phyloP scores from a whole-genome alignment of 2,329 filamentous ascomycete species.

The Apiospora hydei region DNA sequence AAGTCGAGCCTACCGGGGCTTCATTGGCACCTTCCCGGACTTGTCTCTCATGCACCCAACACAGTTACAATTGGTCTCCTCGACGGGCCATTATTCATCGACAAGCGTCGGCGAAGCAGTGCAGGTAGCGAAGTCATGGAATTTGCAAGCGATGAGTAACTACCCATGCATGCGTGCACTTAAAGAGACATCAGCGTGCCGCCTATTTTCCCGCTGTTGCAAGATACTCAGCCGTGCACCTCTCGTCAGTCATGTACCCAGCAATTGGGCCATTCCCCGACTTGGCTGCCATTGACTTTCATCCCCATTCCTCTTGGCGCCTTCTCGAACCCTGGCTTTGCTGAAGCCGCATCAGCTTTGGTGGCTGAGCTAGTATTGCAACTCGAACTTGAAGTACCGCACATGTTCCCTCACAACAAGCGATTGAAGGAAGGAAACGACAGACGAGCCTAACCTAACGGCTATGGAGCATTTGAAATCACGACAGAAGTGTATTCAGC shows the following conservation, averaged over 20 bases:
- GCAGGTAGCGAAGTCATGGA: background rate
- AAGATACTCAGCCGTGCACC: background rate
- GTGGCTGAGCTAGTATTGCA: background rate
- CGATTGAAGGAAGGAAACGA: background rate
- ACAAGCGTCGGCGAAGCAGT: background rate
- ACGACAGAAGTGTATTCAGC: background rate
- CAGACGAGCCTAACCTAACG: background rate
- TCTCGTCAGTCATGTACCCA: background rate
- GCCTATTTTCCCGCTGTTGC: background rate
- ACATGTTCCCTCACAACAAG: background rate
- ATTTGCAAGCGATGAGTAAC: background rate
- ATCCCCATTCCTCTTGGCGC: background rate
- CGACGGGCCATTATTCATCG: background rate
- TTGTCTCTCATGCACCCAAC: background rate
- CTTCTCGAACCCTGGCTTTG: background rate
- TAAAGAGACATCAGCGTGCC: background rate
- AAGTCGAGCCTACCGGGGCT: background rate
- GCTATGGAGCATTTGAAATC: background rate
- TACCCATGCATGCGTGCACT: slow-evolving; percentile 12
- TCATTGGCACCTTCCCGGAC: background rate
- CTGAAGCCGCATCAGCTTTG: background rate
- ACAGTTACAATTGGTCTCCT: background rate
- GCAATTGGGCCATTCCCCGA: background rate
- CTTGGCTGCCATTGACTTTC: slow-evolving; percentile 1
- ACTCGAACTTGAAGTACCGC: background rate